Base-by-base conservation (phyloP, 768 basidiomycete genomes). In the Trametes cingulata region DNA sequence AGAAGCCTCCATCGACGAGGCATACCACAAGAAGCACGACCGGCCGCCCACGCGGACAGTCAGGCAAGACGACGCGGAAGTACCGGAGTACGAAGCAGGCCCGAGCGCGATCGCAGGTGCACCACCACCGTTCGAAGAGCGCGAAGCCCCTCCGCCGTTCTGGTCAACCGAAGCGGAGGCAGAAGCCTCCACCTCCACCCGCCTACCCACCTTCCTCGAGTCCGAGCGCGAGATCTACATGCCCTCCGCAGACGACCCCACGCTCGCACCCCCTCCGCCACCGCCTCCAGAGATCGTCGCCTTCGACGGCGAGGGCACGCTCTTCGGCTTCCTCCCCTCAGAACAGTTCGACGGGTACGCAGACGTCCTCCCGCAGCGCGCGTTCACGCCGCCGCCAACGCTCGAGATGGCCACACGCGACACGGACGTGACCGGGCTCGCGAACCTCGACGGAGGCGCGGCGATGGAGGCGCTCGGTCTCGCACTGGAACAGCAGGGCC, bases 21-120 rank as follows among this genome's bases (percentile, higher is more conserved):
- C 88, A 7, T 94, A 94, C 72, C 85, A 84, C 67, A 94, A 94
- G 78, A 94, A 94, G 71, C 91, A 93, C 65, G 92, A 94, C 67
- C 81, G 82, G 2, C 92, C 92, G 7, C 92, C 92, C 1, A 71
- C 79, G 3, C 83, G 77, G 67, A 94, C 92, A 0, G 80, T 85
- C 37, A 78, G 92, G 52, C 74, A 81, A 37, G 90, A 91, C 56
- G 92, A 93, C 51, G 60, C 63, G 15, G 90, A 91, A 36, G 83
- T 82, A 10, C 90, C 89, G 42, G 78, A 80, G 67, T 91, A 90
- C 69, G 83, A 85, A 15, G 88, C 90, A 2, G 91, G 91, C 12
- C 91, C 91, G 19, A 92, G 90, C 63, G 84, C 82, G 66, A 71
- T 81, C n/a, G 76, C 81, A 70, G 56, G 81, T 53, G 89, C 88